phyloP scores from a whole-genome alignment of 2,329 filamentous ascomycete species.

The Nothomitra cinnamomea region DNA sequence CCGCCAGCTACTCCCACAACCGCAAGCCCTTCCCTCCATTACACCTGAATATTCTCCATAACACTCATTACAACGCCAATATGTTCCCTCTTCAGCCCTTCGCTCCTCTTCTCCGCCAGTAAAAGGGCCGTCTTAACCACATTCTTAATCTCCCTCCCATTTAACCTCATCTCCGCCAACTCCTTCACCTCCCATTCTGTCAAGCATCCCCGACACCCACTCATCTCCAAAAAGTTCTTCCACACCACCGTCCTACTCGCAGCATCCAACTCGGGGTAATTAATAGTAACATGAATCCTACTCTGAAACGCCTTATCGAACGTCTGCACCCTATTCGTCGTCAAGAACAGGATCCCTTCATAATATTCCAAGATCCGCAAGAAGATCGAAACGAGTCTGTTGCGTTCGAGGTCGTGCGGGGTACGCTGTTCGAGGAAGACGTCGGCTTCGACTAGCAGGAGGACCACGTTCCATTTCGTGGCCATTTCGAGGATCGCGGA shows the following conservation, averaged over 20 bases:
- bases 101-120: background rate
- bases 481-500: conserved; percentile 30
- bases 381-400: conserved; percentile 28
- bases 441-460: conserved; percentile 35
- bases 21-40: no score
- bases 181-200: background rate
- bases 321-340: conserved; percentile 1
- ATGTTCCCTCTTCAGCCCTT: background rate
- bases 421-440: conserved; percentile 24
- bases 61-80: background rate
- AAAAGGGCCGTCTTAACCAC: background rate
- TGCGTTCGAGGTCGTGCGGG: conserved; percentile 25
- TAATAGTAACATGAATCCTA: background rate
- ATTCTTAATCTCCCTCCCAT: conserved; percentile 3
- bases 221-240: background rate
- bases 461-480: conserved; percentile 32
- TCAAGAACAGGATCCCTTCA: background rate
- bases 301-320: conserved; percentile 1
- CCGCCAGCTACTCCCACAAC: no score
- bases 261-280: background rate
- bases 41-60: no score
- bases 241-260: background rate
- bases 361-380: conserved; percentile 17
- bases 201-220: no score
- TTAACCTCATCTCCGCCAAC: background rate